Evolutionary conservation across 768 basidiomycete species (phyloP), one percentile per base, ranked within the genome.

Genomic region (Suillus brevipes): DNA sequence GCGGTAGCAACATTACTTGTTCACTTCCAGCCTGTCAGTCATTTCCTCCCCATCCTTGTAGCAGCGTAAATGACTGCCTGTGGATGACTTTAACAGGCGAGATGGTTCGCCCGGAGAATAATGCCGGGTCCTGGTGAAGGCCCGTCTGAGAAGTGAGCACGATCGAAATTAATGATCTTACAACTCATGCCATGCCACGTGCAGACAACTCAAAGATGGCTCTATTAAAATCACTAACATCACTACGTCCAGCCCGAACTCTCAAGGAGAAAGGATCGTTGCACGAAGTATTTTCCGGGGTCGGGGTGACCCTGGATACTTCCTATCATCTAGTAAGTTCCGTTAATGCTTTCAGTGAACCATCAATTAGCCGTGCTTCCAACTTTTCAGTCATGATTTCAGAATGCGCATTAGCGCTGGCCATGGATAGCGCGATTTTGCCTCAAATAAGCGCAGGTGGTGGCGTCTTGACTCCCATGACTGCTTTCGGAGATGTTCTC

Each of bases 381-480:
- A 64, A 28, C 59, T n/a, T 52, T 60, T 31, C 66, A 90, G 92
- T 87, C 50, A 85, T 95, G 83, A 82, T 94, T n/a, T 79, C 85
- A 1, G 94, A 96, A 78, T 85, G 85, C 18, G 96, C 92, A 0
- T 82, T 98, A 16, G 83, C 84, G 20, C 78, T 96, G 59, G 79
- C 89, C 20, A 78, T 91, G 2, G 82, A 86, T 14, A 71, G 80
- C 36, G 78, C 84, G 20, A 80, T 78, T 18, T 83, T 95, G 2
- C 85, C 93, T 0, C 68, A 80, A 1, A 73, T 89, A 8, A 88
- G 84, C 4, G 80, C 78, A 58, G 75, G 80, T 55, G 95, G 96
- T 1, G 95, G 96, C 1, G 77, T 95, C 3, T 79, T 97, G 58
- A 98, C 96, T 2, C 89, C 95, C 0, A 85, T 89, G 76, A 87